Base-by-base conservation (phyloP, 768 basidiomycete species). In the Termitomyces sp. region DNA sequence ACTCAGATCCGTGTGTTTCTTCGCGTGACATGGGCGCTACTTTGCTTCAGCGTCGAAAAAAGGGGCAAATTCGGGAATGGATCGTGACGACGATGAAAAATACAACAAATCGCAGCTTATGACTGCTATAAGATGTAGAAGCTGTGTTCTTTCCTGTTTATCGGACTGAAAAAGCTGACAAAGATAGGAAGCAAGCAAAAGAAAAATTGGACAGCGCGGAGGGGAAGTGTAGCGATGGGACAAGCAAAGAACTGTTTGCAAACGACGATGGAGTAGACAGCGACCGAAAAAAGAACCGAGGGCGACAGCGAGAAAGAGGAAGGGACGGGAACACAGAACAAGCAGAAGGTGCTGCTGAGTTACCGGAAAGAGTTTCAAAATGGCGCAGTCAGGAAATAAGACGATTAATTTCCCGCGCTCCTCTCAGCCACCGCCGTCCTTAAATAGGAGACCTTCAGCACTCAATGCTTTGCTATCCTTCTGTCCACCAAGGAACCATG, bases 1-100 rank as follows among this genome's bases (percentile, higher is more conserved):
- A 68, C 48, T 76, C 74, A 59, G 70, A 73, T 57, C 80, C 79
- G 62, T 74, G 70, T 47, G 70, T 62, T 53, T 79, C 79, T 59
- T 68, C 63, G 57, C 68, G 77, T 48, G 80, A 78, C 82, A 82
- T 81, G 51, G 14, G 32, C 58, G 40, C 54, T 51, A 53, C 33
- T 48, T 35, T 24, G n/a, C 28, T 48, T 22, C 24, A 30, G 46
- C 28, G 54, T 55, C 32, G 30, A 20, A 42, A 26, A 54, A 63
- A 59, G 42, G 60, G 56, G 53, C 62, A 55, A 58, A 66, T 62
- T 59, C 49, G 64, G 62, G 49, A 51, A 55, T 60, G 58, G 61
- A 64, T 51, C 67, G 66, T 65, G 62, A 68, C 45, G 56, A 46
- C 47, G 44, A 53, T 24, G 50, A 58, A 60, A 61, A 56, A 32